Percentiles rank a stretch among this genome's conserved stretches.
These are phyloP conservation scores for Mycena chlorophos DNA, from an alignment of 768 basidiomycete genomes.

Conservation along the genomic window DNA sequence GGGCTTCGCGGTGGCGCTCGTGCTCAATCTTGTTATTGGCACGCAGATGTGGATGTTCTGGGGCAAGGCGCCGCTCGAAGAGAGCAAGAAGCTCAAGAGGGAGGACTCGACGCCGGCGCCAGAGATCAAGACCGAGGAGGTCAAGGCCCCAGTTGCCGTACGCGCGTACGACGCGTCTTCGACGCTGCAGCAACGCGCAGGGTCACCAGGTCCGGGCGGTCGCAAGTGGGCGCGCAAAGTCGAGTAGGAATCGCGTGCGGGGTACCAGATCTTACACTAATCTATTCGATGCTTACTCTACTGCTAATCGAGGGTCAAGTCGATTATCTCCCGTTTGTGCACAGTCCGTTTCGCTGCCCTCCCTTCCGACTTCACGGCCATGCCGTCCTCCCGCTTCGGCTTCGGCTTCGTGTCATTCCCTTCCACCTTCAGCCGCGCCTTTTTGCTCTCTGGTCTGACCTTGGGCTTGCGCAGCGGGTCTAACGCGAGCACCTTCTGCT, in stretches of 20 bases:
- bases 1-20: constrained; percentile 80
- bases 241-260: constrained; percentile 7
- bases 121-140: background rate
- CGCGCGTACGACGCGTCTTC: constrained; percentile 16
- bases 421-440: background rate
- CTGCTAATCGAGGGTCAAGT: constrained; percentile 1
- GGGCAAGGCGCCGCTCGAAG: constrained; percentile 46
- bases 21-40: constrained; percentile 83
- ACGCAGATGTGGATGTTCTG: constrained; percentile 84
- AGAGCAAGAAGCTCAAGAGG: constrained; percentile 1
- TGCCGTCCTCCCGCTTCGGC: background rate
- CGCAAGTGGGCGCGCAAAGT: constrained; percentile 26
- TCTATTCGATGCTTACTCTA: constrained; percentile 11
- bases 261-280: background rate
- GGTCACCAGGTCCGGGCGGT: constrained; percentile 14
- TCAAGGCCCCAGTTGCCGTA: background rate
- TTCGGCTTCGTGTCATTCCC: constrained; percentile 4
- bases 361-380: background rate
- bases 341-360: background rate
- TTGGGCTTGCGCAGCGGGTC: background rate
- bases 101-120: constrained; percentile 3
- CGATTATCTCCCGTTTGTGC: constrained; percentile 2
- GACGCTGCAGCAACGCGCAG: constrained; percentile 16
- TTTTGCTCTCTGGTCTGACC: background rate
- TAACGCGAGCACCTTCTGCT: no score